phyloP scores from a whole-genome alignment of 371 early-diverging fungal genomes.

The Basidiobolus heterosporus region DNA sequence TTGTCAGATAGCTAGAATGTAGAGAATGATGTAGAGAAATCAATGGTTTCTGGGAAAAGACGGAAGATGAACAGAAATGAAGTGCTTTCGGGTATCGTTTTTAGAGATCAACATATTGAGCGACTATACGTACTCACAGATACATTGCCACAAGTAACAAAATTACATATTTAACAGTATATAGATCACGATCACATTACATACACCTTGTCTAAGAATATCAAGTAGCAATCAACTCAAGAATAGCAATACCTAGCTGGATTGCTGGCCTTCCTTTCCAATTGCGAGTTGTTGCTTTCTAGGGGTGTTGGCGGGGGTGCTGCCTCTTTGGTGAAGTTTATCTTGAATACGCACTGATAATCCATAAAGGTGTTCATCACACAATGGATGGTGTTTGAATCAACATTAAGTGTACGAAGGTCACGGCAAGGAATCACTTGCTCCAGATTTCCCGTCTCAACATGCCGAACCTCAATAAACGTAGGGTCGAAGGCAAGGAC shows the following conservation, averaged over 20 bases:
- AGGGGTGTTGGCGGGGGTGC: neutral
- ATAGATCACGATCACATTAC: too few relatives aligned
- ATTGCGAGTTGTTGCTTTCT: neutral
- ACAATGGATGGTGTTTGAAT: slow-evolving; percentile 11
- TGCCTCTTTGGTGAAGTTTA: neutral
- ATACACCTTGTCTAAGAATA: neutral
- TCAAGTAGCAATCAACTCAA: neutral
- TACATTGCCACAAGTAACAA: too few relatives aligned
- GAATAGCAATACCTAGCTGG: neutral
- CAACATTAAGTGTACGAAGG: slow-evolving; percentile 33
- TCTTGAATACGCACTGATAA: neutral
- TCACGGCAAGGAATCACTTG: slow-evolving; percentile 45
- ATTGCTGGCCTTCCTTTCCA: neutral
- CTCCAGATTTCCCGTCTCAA: slow-evolving; percentile 51
- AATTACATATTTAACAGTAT: too few relatives aligned
- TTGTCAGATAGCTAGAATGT: too few relatives aligned
- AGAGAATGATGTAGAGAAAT: too few relatives aligned
- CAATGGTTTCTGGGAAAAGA: too few relatives aligned
- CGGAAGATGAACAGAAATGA: too few relatives aligned
- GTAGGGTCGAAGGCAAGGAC: slow-evolving; percentile 74
- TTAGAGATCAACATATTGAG: too few relatives aligned
- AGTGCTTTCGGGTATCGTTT: too few relatives aligned
- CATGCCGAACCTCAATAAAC: slow-evolving; percentile 78
- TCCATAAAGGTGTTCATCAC: neutral
- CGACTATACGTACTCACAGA: too few relatives aligned